Evolutionary conservation across 768 basidiomycete genomes (phyloP).

Genomic region (Pisolithus albus): DNA sequence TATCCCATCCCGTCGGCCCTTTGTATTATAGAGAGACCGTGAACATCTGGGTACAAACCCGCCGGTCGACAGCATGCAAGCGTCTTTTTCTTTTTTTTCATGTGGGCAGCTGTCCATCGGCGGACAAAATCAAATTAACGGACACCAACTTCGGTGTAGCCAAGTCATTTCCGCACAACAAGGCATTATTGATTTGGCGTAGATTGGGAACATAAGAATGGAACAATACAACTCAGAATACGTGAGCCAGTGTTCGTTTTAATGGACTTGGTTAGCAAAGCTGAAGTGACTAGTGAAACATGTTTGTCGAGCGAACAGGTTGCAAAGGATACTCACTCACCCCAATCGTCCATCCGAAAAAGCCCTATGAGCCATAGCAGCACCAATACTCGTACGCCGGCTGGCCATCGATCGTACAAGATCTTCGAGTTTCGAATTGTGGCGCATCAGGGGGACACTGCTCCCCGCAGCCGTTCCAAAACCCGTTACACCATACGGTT

Average conservation of each 20-base stretch:
- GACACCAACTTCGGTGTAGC: too few species aligned
- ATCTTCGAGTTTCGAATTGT: constrained; percentile 6
- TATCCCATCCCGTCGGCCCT: constrained; percentile 23
- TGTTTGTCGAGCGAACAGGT: too few species aligned
- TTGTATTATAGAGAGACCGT: constrained; percentile 25
- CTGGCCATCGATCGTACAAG: constrained; percentile 2
- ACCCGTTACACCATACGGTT: constrained; percentile 5
- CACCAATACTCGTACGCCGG: constrained; percentile 9
- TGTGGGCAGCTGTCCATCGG: too few species aligned
- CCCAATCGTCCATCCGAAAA: background rate
- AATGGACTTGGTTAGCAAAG: too few species aligned
- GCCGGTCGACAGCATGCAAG: background rate
- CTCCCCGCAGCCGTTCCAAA: constrained; percentile 8
- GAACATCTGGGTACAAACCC: constrained; percentile 8
- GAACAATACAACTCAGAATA: too few species aligned
- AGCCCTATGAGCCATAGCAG: constrained; percentile 1
- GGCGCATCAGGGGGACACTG: constrained; percentile 3
- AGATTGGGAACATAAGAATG: too few species aligned
- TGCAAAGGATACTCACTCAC: background rate
- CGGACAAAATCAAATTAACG: too few species aligned
- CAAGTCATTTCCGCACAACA: too few species aligned
- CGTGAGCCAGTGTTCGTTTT: too few species aligned
- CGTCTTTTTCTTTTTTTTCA: too few species aligned
- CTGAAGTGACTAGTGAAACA: too few species aligned
- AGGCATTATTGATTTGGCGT: too few species aligned